phyloP scores from a whole-genome alignment of 2,329 filamentous ascomycete genomes.

The Anthostomella pinea region DNA sequence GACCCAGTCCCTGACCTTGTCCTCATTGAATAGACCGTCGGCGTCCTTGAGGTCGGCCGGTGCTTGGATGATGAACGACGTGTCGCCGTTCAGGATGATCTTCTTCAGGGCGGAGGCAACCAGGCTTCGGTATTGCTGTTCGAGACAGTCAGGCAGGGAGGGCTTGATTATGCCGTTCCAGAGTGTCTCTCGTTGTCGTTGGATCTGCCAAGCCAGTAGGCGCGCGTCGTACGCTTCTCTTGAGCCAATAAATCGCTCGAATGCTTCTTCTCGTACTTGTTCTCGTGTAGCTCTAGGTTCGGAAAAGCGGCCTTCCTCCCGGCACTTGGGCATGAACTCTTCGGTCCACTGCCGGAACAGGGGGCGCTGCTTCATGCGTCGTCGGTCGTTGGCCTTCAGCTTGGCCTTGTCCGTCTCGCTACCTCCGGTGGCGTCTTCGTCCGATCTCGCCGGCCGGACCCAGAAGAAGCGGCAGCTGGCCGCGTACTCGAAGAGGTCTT shows the following conservation, averaged over 20 bases:
- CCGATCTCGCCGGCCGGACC: slow-evolving; percentile 29
- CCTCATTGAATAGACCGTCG: slow-evolving; percentile 43
- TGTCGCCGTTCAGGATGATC: slow-evolving; percentile 47
- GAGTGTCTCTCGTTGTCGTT: slow-evolving; percentile 41
- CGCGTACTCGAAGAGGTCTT: slow-evolving; percentile 62
- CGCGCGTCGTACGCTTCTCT: slow-evolving; percentile 42
- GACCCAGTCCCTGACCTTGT: slow-evolving; percentile 43
- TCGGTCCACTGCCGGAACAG: slow-evolving; percentile 61
- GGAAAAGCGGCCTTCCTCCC: slow-evolving; percentile 30
- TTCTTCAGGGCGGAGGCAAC: slow-evolving; percentile 44
- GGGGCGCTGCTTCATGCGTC: slow-evolving; percentile 51
- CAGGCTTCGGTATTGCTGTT: slow-evolving; percentile 30
- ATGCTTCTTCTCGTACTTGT: slow-evolving; percentile 54
- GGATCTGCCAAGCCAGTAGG: slow-evolving; percentile 39
- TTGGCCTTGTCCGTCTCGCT: slow-evolving; percentile 28
- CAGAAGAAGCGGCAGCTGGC: slow-evolving; percentile 58
- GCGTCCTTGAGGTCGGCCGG: slow-evolving; percentile 29
- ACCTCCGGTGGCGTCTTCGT: slow-evolving; percentile 9
- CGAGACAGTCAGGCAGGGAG: slow-evolving; percentile 28
- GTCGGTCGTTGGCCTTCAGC: slow-evolving; percentile 54
- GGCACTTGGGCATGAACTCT: slow-evolving; percentile 57
- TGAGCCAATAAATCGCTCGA: slow-evolving; percentile 46
- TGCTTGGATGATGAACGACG: slow-evolving; percentile 34
- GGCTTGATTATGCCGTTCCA: slow-evolving; percentile 45
- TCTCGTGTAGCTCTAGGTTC: slow-evolving; percentile 35